Base-by-base conservation (phyloP, 2,329 filamentous ascomycete genomes). In the Huntiella abstrusa region DNA sequence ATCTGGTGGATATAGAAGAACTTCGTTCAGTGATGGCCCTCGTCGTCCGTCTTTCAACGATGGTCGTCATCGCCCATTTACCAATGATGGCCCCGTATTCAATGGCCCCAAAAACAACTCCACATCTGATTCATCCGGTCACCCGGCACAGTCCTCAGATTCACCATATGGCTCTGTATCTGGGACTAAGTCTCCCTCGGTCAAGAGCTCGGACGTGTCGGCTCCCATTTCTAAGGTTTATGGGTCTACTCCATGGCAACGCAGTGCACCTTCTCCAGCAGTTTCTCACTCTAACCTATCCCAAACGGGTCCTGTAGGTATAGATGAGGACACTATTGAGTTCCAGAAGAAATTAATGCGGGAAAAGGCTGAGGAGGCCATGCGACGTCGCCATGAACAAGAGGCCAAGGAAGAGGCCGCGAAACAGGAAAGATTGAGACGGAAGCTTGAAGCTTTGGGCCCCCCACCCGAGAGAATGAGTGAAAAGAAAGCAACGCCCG, bases 351-450 rank as follows among this genome's bases (percentile, higher is more conserved):
- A 69, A 62, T 71, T 83, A 16, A 86, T 87, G 80, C 70, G 70
- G 34, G 77, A 83, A 54, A 73, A 74, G 35, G 69, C 77, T 5
- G 80, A 86, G 54, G 64, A 75, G 45, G 80, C 80, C 15, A 76
- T 78, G 55, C 77, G 80, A 55, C 70, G 79, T 48, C 68, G 75
- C 41, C 64, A 75, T 50, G 79, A 82, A 49, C 72, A 85, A 58
- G 77, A 80, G 54, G 77, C 71, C 15, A 71, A 68, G n/a, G 78
- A 83, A 55, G 80, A 84, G 55, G 78, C 75, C n/a, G 82, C 73
- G 13, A 73, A 69, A 49, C 71, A 73, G 54, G 80, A 83, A 56
- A 73, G 82, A 17, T 76, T 87, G 51, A 72, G 76, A 41, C 70
- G 79, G 56, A 85, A 83, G 59, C 62, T 87, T 41, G 80, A 80